phyloP scores from a whole-genome alignment of 1,284 basidiomycete species.

The Veloboletus limbatus region DNA sequence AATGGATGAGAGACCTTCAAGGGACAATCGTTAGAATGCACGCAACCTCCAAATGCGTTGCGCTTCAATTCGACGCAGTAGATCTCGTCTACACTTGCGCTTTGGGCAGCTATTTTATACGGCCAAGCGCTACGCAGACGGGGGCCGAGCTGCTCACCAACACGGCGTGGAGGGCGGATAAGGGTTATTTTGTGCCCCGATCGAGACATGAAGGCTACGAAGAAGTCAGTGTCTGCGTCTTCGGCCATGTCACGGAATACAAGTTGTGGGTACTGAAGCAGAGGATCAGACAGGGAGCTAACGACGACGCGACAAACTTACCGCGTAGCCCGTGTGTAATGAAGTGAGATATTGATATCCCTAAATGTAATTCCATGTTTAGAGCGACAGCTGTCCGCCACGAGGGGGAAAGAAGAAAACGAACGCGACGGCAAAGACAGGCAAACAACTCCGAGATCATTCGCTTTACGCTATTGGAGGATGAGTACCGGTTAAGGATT shows the following conservation, averaged over 20 bases:
- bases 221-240: conserved; percentile 53
- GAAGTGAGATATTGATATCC: conserved; percentile 57
- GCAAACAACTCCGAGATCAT: conserved; percentile 43
- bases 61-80: conserved; percentile 49
- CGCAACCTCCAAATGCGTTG: conserved; percentile 40
- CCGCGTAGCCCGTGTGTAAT: conserved; percentile 53
- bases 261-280: conserved; percentile 51
- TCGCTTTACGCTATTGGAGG: conserved; percentile 38
- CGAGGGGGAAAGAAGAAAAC: conserved; percentile 13
- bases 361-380: conserved; percentile 26
- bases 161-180: conserved; percentile 52
- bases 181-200: conserved; percentile 55
- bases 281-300: conserved; percentile 5
- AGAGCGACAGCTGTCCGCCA: conserved; percentile 4
- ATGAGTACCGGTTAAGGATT: not conserved
- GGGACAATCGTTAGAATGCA: conserved; percentile 22
- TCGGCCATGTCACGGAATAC: conserved; percentile 52
- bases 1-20: conserved; percentile 11
- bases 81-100: conserved; percentile 45
- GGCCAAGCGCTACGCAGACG: conserved; percentile 48
- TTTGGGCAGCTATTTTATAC: conserved; percentile 47
- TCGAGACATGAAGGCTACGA: conserved; percentile 58
- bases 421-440: conserved; percentile 40
- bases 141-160: conserved; percentile 47
- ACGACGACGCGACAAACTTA: conserved; percentile 31